Conservation (phyloP, 352 stramenopile species). For the Globisporangium cylindrosporum region DNA sequence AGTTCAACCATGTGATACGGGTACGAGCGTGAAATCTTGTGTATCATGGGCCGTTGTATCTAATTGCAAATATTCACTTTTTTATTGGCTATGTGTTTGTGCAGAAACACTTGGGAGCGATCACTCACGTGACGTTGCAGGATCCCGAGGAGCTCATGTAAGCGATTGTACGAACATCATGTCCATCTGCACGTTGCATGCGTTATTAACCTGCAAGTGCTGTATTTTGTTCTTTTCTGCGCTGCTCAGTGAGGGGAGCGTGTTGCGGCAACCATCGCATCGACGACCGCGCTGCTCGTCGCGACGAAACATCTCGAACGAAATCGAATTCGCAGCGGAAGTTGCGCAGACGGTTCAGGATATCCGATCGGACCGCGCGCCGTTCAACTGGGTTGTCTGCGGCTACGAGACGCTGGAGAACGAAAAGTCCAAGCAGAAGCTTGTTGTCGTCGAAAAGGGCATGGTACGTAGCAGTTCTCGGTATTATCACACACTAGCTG, state of each 20-base stretch:
- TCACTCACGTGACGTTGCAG: slow-evolving; percentile 72
- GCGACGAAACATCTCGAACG: slow-evolving; percentile 69
- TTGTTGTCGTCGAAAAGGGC: slow-evolving; percentile 82
- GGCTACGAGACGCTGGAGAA: slow-evolving; percentile 70
- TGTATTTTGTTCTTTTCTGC: slow-evolving; percentile 1
- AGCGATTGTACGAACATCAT: not conserved
- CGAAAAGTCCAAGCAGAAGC: slow-evolving; percentile 53
- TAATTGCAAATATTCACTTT: slow-evolving; percentile 13
- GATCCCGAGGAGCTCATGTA: slow-evolving; percentile 78
- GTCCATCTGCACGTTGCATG: not conserved
- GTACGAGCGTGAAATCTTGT: slow-evolving; percentile 28
- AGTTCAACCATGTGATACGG: slow-evolving; percentile 88
- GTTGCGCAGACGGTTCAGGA: slow-evolving; percentile 69
- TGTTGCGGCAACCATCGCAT: slow-evolving; percentile 59
- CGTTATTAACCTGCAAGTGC: not conserved
- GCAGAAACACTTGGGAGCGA: slow-evolving; percentile 80
- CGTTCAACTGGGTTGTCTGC: slow-evolving; percentile 86
- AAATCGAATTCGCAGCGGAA: slow-evolving; percentile 80
- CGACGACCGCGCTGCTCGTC: slow-evolving; percentile 66
- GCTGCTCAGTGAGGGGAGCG: slow-evolving; percentile 46
- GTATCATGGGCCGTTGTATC: not conserved
- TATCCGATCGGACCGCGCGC: slow-evolving; percentile 73
- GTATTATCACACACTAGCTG: not conserved
- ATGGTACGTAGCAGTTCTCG: slow-evolving; percentile 45
- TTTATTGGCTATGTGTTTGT: not conserved